A percentile compares a stretch with the other conserved stretches of the same genome.
Conservation (phyloP, 192 early-diverging fungal genomes). For the Coemansia erecta region DNA sequence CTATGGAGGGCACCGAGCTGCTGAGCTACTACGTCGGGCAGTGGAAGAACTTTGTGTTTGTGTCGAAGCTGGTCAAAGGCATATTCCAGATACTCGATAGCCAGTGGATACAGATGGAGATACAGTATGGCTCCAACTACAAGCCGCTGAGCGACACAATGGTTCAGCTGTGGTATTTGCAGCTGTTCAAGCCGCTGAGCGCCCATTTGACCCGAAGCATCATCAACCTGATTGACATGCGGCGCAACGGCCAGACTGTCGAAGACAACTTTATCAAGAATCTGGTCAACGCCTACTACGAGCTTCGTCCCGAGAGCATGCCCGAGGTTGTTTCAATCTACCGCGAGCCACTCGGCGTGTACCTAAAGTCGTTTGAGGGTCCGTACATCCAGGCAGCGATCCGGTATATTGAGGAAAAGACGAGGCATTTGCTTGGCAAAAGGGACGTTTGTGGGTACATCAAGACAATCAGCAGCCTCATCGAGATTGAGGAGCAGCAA, state of each 20-base stretch:
- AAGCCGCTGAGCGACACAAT: neutral
- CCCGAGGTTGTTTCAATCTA: neutral
- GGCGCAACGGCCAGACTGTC: neutral
- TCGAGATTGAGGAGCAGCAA: neutral
- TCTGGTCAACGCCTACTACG: neutral
- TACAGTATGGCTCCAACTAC: neutral
- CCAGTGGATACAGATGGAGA: neutral
- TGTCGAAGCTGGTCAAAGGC: neutral
- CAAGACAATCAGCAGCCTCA: neutral
- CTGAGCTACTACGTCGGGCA: neutral
- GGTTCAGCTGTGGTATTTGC: conserved; percentile 6
- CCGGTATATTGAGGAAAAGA: neutral
- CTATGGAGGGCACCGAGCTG: neutral
- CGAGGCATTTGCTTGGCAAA: neutral
- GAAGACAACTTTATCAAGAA: neutral
- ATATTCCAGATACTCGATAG: neutral
- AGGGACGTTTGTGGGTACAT: neutral
- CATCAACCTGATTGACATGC: neutral
- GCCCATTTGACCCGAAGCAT: neutral
- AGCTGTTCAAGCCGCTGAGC: neutral
- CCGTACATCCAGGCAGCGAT: neutral
- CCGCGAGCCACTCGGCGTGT: conserved; percentile 3
- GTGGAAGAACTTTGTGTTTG: conserved; percentile 1
- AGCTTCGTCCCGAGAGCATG: conserved; percentile 1
- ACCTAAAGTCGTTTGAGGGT: neutral